Conservation (phyloP, 2,329 filamentous ascomycete species). For the Ophiosphaerella herpotricha region DNA sequence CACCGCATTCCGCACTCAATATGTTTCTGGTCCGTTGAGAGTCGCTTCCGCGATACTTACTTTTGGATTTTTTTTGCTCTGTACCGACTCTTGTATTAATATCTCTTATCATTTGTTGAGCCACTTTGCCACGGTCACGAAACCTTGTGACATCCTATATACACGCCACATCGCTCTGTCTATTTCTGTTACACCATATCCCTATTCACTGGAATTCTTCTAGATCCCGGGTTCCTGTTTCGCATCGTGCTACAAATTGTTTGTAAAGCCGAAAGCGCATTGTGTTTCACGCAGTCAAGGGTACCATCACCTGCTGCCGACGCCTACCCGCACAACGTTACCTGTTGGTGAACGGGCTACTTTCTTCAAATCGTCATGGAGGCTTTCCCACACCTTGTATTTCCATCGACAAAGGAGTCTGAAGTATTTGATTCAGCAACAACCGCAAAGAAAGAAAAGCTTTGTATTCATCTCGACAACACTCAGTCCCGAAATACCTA, state of each 20-base stretch:
- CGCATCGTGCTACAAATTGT: conserved; percentile 4
- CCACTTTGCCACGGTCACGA: too few relatives aligned
- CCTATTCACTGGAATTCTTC: conserved; percentile 3
- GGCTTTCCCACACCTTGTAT: conserved; percentile 8
- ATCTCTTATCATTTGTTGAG: conserved; percentile 8
- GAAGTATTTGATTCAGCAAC: conserved; percentile 1
- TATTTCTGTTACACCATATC: conserved; percentile 12
- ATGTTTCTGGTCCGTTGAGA: conserved; percentile 17
- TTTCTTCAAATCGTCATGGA: conserved; percentile 15
- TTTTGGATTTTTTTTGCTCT: neutral
- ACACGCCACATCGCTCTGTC: neutral
- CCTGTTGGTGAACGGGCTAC: neutral
- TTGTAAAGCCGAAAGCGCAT: conserved; percentile 18
- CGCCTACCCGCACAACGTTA: conserved; percentile 12
- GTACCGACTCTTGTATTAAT: conserved; percentile 1
- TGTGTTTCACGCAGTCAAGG: conserved; percentile 20
- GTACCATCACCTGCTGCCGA: conserved; percentile 8
- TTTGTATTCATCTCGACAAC: conserved; percentile 18
- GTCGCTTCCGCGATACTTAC: conserved; percentile 11
- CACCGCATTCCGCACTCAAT: conserved; percentile 12
- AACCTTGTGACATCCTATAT: neutral
- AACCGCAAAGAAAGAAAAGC: conserved; percentile 11
- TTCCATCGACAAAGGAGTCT: conserved; percentile 6
- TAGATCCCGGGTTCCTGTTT: conserved; percentile 12
- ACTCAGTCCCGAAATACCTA: conserved; percentile 9